Percentiles rank a stretch among this genome's conserved stretches.
Evolutionary conservation across 768 basidiomycete species (phyloP).

Genomic region (Grammothele lineata): DNA sequence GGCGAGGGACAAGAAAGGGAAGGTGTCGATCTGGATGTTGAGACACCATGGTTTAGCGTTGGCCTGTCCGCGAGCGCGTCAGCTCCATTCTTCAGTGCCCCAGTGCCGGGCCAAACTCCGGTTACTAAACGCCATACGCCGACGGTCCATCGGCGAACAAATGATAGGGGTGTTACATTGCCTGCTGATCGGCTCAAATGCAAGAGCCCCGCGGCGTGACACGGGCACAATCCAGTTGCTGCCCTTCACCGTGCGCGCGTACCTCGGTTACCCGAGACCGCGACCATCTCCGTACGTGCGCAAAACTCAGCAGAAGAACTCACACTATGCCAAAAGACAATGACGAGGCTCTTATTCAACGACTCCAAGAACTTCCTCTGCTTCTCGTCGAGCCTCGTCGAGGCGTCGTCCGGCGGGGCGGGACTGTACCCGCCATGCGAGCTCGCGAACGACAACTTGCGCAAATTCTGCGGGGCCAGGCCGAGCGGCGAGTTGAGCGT

Average conservation of each 20-base stretch:
- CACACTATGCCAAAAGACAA: slow-evolving; percentile 71
- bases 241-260: too few species aligned
- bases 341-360: slow-evolving; percentile 51
- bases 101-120: too few species aligned
- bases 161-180: too few species aligned
- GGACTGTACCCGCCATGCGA: not conserved
- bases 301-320: too few species aligned
- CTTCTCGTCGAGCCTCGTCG: slow-evolving; percentile 3
- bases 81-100: slow-evolving; percentile 32
- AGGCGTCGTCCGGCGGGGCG: not conserved
- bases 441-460: not conserved
- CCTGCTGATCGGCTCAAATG: too few species aligned
- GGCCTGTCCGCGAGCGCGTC: slow-evolving; percentile 49
- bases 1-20: slow-evolving; percentile 61
- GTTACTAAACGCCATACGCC: too few species aligned
- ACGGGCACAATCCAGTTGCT: too few species aligned
- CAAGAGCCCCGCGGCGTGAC: too few species aligned
- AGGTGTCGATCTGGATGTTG: slow-evolving; percentile 40
- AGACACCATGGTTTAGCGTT: slow-evolving; percentile 37
- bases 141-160: not conserved
- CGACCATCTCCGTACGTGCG: too few species aligned
- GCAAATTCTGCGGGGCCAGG: not conserved
- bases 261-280: too few species aligned
- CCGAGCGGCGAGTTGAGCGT: not conserved
- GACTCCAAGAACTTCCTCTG: slow-evolving; percentile 28